Evolutionary conservation across 2,329 filamentous ascomycete species (phyloP).

Genomic region (Emmonsiellopsis sp.): DNA sequence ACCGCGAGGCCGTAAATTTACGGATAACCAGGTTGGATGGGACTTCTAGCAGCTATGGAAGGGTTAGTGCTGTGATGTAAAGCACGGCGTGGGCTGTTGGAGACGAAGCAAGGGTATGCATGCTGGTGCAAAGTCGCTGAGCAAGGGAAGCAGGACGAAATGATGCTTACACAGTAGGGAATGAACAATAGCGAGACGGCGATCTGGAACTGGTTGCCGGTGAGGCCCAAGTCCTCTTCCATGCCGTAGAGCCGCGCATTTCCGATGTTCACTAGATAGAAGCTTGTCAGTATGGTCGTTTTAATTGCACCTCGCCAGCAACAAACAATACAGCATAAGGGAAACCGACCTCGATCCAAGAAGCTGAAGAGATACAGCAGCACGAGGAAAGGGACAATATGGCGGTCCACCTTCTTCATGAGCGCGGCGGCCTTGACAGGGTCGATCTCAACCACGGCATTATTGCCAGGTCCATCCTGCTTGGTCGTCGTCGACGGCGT

Average conservation of each 20-base stretch:
- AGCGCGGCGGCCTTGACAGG: constrained; percentile 21
- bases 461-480: constrained; percentile 1
- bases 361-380: constrained; percentile 63
- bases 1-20: constrained; percentile 52
- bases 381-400: constrained; percentile 34
- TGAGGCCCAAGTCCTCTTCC: constrained; percentile 53
- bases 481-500: neutral
- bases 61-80: constrained; percentile 5
- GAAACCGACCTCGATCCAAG: constrained; percentile 48
- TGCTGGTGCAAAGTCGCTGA: neutral
- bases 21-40: constrained; percentile 58
- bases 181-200: constrained; percentile 60
- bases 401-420: constrained; percentile 32
- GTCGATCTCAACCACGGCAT: constrained; percentile 17
- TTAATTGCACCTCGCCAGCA: neutral
- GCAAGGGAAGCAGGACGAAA: neutral
- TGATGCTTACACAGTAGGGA: constrained; percentile 45
- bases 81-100: no score
- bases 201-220: constrained; percentile 60
- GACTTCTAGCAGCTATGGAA: constrained; percentile 46
- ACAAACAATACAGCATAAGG: neutral
- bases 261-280: constrained; percentile 56
- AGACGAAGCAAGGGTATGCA: constrained; percentile 9
- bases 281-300: neutral
- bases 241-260: constrained; percentile 59